Percentiles rank a stretch among this genome's conserved stretches.
phyloP scores from a whole-genome alignment of 2,329 filamentous ascomycete genomes.

The Aureobasidium sp. region DNA sequence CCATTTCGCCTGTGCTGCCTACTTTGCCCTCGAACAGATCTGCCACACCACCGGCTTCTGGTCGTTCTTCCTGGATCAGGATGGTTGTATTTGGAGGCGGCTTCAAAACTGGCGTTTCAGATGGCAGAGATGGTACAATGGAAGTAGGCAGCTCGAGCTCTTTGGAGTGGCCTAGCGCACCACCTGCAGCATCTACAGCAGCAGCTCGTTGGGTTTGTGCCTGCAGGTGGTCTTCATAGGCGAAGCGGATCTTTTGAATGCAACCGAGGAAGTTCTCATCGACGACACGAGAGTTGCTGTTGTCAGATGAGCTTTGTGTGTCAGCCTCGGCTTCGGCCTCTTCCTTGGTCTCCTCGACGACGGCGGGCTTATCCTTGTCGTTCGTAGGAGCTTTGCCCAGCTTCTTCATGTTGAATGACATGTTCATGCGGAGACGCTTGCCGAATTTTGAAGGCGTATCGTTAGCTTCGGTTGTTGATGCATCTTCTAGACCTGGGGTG shows the following conservation, averaged over 20 bases:
- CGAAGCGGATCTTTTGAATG: slow-evolving; percentile 62
- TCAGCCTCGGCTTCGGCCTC: slow-evolving; percentile 43
- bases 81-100: slow-evolving; percentile 56
- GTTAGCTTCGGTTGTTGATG: slow-evolving; percentile 44
- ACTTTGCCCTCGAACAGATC: slow-evolving; percentile 91
- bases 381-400: slow-evolving; percentile 60
- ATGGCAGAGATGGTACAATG: slow-evolving; percentile 60
- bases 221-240: slow-evolving; percentile 60
- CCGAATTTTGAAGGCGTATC: slow-evolving; percentile 47
- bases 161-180: slow-evolving; percentile 12
- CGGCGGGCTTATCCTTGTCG: slow-evolving; percentile 48
- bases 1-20: slow-evolving; percentile 64
- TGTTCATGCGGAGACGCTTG: slow-evolving; percentile 71
- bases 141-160: slow-evolving; percentile 46
- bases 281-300: slow-evolving; percentile 59
- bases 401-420: slow-evolving; percentile 69
- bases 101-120: slow-evolving; percentile 69
- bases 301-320: slow-evolving; percentile 43
- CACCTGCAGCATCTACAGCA: slow-evolving; percentile 27
- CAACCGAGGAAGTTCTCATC: slow-evolving; percentile 68
- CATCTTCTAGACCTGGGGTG: slow-evolving; percentile 23
- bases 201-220: slow-evolving; percentile 32
- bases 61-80: slow-evolving; percentile 57
- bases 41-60: slow-evolving; percentile 56
- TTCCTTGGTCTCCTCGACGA: slow-evolving; percentile 64